These are phyloP conservation scores for Arxiozyma slooffiae DNA, from an alignment of 1,139 yeast species.

Conservation along the genomic window DNA sequence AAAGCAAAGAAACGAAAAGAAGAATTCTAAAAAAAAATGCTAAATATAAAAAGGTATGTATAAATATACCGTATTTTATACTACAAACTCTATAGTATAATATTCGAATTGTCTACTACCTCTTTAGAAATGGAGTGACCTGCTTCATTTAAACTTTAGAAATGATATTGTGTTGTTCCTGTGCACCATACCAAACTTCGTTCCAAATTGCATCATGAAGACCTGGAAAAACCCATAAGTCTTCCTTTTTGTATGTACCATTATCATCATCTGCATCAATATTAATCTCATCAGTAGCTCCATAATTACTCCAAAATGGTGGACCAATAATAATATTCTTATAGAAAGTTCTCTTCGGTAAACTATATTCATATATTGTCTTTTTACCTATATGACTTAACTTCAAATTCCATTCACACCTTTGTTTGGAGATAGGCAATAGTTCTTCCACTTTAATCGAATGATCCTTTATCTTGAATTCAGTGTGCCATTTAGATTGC, in stretches of 20 bases:
- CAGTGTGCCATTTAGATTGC: constrained; percentile 24
- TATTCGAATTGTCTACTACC: neutral
- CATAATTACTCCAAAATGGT: constrained; percentile 36
- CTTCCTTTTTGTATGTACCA: constrained; percentile 25
- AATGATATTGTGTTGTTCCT: constrained; percentile 41
- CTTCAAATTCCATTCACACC: constrained; percentile 75
- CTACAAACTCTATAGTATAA: neutral
- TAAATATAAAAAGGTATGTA: neutral
- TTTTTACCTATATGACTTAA: constrained; percentile 48
- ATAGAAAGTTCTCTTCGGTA: constrained; percentile 54
- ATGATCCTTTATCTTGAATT: constrained; percentile 24
- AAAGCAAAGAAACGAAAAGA: too few species aligned
- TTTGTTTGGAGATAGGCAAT: constrained; percentile 52
- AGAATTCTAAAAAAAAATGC: neutral
- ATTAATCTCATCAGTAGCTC: constrained; percentile 20
- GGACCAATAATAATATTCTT: constrained; percentile 65
- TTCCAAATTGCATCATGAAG: constrained; percentile 45
- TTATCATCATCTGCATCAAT: constrained; percentile 33
- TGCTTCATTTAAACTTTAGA: constrained; percentile 31
- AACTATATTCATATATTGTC: constrained; percentile 41
- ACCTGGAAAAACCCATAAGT: constrained; percentile 67
- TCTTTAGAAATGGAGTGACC: constrained; percentile 9
- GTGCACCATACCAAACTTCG: constrained; percentile 46
- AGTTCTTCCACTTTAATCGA: constrained; percentile 46
- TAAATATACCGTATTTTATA: too few species aligned